Base-by-base conservation (phyloP, 2,329 filamentous ascomycete species). In the Diaporthe eres region DNA sequence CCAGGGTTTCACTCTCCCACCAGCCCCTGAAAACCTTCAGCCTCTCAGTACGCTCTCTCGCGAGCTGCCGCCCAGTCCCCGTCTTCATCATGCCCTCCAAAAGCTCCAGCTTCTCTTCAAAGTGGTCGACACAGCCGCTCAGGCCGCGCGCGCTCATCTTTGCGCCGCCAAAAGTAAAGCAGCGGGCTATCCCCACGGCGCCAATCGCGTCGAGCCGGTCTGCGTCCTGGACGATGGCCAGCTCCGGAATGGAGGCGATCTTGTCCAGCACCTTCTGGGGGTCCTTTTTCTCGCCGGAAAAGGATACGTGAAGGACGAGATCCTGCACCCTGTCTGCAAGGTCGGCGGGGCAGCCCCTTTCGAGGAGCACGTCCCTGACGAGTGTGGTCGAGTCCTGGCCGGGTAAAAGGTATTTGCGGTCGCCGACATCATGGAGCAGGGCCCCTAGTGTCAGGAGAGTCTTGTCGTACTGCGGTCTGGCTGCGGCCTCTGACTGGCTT, bases 201-300 rank as follows among this genome's bases (percentile, higher is more conserved):
- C 96, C 96, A 67, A 98, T 92, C 4, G 96, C 94, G 85, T 98
- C 96, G 22, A 98, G 87, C 7, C 96, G 89, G 86, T 98, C 96
- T 5, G 96, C 96, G 83, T 98, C 96, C 85, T 98, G 96, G 34
- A 98, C 95, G 67, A 98, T 90, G 0, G 91, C 95, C 44, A 97
- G 86, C 83, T 97, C 95, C 1, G 94, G 94, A 82, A 94, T 87
- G 44, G 85, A 81, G 7, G 82, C 82, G n/a, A 97, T 87, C 31
- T 96, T 86, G 1, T 85, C 83, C 25, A 83, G 83, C 4, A 95
- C 91, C 15, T 85, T 84, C 12, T 84, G 85, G 0, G 93, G 92
- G 80, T 95, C 88, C 80, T 90, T 90, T 70, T 90, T 87, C 84
- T 98, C 96, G 78, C 90, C 89, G 4, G 91, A 92, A 86, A 95